Conservation (phyloP, 139 green algal species). For the Astrephomene gubernaculifera region DNA sequence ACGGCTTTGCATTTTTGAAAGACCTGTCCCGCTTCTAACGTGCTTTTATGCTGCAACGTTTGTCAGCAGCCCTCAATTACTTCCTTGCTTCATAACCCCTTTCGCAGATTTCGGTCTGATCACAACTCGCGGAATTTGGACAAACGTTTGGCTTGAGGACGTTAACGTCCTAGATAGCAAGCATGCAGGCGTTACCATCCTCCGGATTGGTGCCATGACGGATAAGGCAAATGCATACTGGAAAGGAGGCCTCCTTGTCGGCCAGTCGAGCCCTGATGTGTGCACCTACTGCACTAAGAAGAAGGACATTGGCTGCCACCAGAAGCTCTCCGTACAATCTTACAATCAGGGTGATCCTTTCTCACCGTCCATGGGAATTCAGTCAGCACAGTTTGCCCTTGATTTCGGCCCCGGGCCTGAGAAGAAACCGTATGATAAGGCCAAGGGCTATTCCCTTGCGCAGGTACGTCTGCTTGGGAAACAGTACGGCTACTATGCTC, state of each 20-base stretch:
- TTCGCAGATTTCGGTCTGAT: constrained; percentile 73
- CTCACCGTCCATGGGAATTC: constrained; percentile 45
- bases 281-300: constrained; percentile 49
- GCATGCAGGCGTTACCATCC: constrained; percentile 52
- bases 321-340: constrained; percentile 47
- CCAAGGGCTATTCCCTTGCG: constrained; percentile 59
- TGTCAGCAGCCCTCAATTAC: too few relatives aligned
- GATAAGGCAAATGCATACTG: constrained; percentile 23
- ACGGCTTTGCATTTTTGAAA: too few relatives aligned
- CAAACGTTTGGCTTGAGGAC: constrained; percentile 46
- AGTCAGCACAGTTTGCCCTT: constrained; percentile 55
- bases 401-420: constrained; percentile 59
- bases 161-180: constrained; percentile 63
- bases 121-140: constrained; percentile 54
- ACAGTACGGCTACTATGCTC: too few relatives aligned
- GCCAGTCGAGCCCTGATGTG: constrained; percentile 43
- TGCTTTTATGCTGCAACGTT: too few relatives aligned
- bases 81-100: too few relatives aligned
- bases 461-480: too few relatives aligned
- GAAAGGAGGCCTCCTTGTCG: constrained; percentile 50
- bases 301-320: constrained; percentile 53
- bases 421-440: constrained; percentile 62
- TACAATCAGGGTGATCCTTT: constrained; percentile 57
- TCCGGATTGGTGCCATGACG: constrained; percentile 40
- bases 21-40: too few relatives aligned